Base-by-base conservation (phyloP, 148 eudicot genomes). In the Camellia granthamiana region DNA sequence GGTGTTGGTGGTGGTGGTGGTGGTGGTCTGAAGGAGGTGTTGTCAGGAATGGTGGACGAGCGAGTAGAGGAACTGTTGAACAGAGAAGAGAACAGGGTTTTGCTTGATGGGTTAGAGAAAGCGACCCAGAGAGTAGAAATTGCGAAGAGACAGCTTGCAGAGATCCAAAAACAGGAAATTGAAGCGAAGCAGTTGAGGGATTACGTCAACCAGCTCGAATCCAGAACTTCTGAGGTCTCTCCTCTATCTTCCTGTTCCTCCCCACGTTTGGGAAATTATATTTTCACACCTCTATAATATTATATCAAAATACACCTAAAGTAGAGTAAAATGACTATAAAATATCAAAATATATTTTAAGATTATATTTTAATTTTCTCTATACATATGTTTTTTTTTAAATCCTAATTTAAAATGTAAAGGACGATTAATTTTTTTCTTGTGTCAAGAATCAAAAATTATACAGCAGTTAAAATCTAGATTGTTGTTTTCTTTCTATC, bases 121-220 rank as follows among this genome's bases (percentile, higher is more conserved):
- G 98, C 98, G 2, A 81, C 91, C 5, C 76, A 84, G 72, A 91
- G 99, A 81, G 99, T 96, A 2, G 92, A 92, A 68, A 67, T 79
- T 77, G 99, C 99, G 15, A 91, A 71, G 87, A 80, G 84, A 75
- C 91, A 90, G 76, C 94, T 96, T 3, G 92, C 91, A 18, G 91
- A 92, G 62, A 90, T 92, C 47, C 78, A 94, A 63, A 87, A 82
- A 74, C 98, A 92, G 82, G 93, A 95, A 83, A 46, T 84, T 64
- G 92, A 95, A 82, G 94, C 91, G 18, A 86, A 84, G 79, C 70
- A 78, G 72, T 74, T 90, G 90, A 89, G 86, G 78, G 87, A 89
- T 12, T 96, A 92, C 19, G 79, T 94, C 62, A 52, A 81, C 49
- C 87, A 81, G 69, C 97, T 96, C 75, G 91, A 96, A 85, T 72